Evolutionary conservation across 805 yeast species (phyloP).

Genomic region (Candida boidinii): DNA sequence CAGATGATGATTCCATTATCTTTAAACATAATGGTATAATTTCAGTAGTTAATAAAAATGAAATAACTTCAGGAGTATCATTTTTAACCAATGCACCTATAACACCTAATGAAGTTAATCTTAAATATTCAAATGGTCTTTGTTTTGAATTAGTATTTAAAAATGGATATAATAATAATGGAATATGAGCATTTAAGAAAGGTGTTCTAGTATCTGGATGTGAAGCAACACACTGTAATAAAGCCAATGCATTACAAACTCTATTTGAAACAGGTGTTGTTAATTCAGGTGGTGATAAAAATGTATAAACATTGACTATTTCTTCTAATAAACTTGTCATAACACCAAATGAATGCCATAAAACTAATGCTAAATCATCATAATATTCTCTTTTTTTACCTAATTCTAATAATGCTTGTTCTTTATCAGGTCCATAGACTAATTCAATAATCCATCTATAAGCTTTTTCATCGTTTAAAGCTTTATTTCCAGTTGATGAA

Average conservation of each 20-base stretch:
- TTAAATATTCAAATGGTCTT: conserved; percentile 86
- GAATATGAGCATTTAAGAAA: conserved; percentile 84
- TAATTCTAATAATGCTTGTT: conserved; percentile 83
- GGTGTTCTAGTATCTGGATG: conserved; percentile 83
- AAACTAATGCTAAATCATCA: conserved; percentile 84
- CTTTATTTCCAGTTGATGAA: conserved; percentile 30
- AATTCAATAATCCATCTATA: conserved; percentile 86
- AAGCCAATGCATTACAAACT: conserved; percentile 91
- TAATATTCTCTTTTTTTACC: conserved; percentile 93
- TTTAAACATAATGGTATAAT: conserved; percentile 91
- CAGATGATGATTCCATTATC: conserved; percentile 93
- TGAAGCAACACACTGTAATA: conserved; percentile 94
- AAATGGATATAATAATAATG: conserved; percentile 88
- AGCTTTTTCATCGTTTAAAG: conserved; percentile 71
- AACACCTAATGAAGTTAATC: conserved; percentile 91
- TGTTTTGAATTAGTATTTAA: conserved; percentile 86
- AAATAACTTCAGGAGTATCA: conserved; percentile 91
- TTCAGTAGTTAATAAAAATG: conserved; percentile 87
- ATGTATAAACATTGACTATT: conserved; percentile 83
- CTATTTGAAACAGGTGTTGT: conserved; percentile 84
- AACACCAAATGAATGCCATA: conserved; percentile 96
- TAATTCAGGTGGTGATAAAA: conserved; percentile 77
- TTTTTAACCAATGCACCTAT: conserved; percentile 95
- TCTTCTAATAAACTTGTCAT: conserved; percentile 89
- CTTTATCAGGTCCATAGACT: conserved; percentile 85